A percentile compares a stretch with the other conserved stretches of the same genome.
These are phyloP conservation scores for Fusarium buxicola DNA, from an alignment of 2,329 filamentous ascomycete species.

Conservation along the genomic window DNA sequence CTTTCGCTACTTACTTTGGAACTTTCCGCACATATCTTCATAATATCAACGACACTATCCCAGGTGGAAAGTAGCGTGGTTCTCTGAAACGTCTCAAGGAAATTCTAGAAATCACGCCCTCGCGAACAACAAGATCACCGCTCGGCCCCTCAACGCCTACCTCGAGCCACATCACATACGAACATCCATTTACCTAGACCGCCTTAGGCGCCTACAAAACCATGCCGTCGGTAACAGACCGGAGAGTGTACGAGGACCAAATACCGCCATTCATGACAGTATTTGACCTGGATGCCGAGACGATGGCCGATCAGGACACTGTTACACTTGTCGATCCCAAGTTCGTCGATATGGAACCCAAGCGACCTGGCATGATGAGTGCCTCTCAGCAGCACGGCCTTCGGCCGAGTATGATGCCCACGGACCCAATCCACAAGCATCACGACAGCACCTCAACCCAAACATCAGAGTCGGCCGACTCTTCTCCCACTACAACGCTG, in stretches of 20 bases:
- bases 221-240: conserved; percentile 72
- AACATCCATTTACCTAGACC: conserved; percentile 8
- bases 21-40: conserved; percentile 34
- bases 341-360: conserved; percentile 60
- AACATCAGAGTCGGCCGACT: conserved; percentile 86
- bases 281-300: conserved; percentile 72
- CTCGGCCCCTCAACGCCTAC: conserved; percentile 3
- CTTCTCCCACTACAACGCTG: conserved; percentile 92
- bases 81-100: conserved; percentile 19
- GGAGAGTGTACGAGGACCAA: conserved; percentile 74
- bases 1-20: conserved; percentile 24
- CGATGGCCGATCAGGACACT: conserved; percentile 64
- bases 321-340: conserved; percentile 67
- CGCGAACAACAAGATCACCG: conserved; percentile 14
- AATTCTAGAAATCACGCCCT: conserved; percentile 13
- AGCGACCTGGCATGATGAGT: conserved; percentile 54
- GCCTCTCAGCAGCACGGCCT: conserved; percentile 53
- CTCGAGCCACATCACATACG: conserved; percentile 7
- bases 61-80: conserved; percentile 37
- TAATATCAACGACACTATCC: conserved; percentile 40
- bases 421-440: conserved; percentile 72
- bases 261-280: conserved; percentile 83
- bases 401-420: conserved; percentile 55
- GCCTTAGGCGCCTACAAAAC: conserved; percentile 46
- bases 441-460: conserved; percentile 83